Evolutionary conservation across 768 basidiomycete genomes (phyloP).

Genomic region (Suillus bovinus): DNA sequence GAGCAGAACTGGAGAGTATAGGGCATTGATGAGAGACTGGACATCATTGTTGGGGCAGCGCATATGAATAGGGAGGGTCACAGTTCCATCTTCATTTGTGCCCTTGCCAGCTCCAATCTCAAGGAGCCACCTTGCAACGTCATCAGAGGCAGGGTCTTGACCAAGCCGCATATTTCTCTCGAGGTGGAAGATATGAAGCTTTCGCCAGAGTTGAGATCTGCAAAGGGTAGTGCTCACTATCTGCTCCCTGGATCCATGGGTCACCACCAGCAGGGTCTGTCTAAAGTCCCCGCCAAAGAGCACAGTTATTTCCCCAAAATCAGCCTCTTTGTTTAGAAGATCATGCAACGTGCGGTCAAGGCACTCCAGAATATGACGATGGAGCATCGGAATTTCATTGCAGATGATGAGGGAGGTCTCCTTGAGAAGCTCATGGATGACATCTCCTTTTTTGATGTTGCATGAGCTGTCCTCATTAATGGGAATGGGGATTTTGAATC

Average conservation of each 20-base stretch:
- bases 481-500: conserved; percentile 47
- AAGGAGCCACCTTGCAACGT: conserved; percentile 39
- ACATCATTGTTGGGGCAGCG: conserved; percentile 6
- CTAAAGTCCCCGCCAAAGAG: conserved; percentile 52
- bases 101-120: conserved; percentile 37
- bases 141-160: conserved; percentile 21
- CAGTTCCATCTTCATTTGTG: conserved; percentile 18
- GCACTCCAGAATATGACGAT: conserved; percentile 39
- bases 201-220: conserved; percentile 39
- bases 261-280: conserved; percentile 48
- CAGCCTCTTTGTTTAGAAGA: conserved; percentile 25
- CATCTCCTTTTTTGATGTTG: conserved; percentile 33
- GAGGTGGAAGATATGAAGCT: conserved; percentile 34
- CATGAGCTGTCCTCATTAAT: conserved; percentile 31
- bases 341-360: conserved; percentile 40
- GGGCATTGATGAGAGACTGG: conserved; percentile 5
- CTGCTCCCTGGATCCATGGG: conserved; percentile 34
- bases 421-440: conserved; percentile 34
- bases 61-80: conserved; percentile 31
- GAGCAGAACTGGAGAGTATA: conserved; percentile 27
- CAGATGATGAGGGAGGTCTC: conserved; percentile 39
- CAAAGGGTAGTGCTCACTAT: conserved; percentile 40
- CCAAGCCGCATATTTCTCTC: conserved; percentile 44
- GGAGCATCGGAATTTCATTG: conserved; percentile 45
- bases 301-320: conserved; percentile 41